phyloP scores from a whole-genome alignment of 306 rosid species.

The Ormosia emarginata region DNA sequence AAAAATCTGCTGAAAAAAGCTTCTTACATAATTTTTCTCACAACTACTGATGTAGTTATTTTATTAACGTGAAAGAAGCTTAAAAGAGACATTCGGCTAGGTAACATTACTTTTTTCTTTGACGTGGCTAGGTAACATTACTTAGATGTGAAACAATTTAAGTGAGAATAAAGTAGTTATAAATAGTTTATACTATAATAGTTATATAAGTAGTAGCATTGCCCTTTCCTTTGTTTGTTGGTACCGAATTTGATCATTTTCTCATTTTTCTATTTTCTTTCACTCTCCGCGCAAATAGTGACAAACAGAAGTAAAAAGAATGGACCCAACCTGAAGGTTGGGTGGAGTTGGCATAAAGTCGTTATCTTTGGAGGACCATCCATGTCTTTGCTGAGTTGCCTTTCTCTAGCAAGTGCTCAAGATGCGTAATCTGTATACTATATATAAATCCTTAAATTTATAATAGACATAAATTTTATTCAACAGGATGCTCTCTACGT shows the following conservation, averaged over 20 bases:
- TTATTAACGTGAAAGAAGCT: no score
- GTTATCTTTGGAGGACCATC: constrained; percentile 24
- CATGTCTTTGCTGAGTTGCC: not conserved
- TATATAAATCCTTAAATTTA: not conserved
- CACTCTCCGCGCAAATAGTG: not conserved
- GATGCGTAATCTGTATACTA: not conserved
- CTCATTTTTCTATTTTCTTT: not conserved
- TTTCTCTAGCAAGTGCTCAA: not conserved
- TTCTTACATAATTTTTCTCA: no score
- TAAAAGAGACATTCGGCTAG: no score
- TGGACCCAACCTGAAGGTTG: not conserved
- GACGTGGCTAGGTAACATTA: no score
- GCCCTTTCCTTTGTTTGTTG: not conserved
- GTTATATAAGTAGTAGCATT: not conserved
- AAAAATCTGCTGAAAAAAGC: no score
- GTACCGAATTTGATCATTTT: not conserved
- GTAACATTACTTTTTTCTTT: no score
- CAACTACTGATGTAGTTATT: no score
- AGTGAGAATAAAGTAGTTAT: not conserved
- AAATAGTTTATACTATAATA: not conserved
- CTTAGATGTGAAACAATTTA: not conserved
- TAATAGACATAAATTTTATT: not conserved
- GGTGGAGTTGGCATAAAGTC: constrained; percentile 30
- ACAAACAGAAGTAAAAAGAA: not conserved
- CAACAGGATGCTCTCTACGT: not conserved